These are phyloP conservation scores for Fusarium miscanthi DNA, from an alignment of 2,329 filamentous ascomycete species.

Conservation along the genomic window DNA sequence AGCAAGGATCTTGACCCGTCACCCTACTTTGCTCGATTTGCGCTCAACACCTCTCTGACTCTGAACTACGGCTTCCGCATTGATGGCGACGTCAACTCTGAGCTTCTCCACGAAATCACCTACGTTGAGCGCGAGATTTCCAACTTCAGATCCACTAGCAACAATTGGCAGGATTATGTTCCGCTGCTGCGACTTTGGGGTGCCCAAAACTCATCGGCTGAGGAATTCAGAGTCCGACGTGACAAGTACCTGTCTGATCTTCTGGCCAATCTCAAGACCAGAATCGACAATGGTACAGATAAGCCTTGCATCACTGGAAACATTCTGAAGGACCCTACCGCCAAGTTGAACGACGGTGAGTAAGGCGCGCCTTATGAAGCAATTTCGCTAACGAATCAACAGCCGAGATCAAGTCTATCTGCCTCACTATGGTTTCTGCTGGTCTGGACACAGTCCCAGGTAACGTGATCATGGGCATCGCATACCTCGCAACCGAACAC, in stretches of 20 bases:
- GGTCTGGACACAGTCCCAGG: conserved; percentile 85
- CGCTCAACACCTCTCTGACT: conserved; percentile 80
- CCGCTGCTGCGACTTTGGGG: conserved; percentile 75
- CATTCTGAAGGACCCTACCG: conserved; percentile 67
- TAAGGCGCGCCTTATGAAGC: rapidly evolving
- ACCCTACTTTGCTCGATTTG: conserved; percentile 79
- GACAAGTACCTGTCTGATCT: conserved; percentile 76
- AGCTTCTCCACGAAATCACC: conserved; percentile 77
- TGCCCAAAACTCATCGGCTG: conserved; percentile 69
- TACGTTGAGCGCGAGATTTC: conserved; percentile 80
- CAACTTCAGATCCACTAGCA: conserved; percentile 81
- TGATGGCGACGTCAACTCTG: conserved; percentile 73
- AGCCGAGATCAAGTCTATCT: conserved; percentile 84
- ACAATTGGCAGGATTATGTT: conserved; percentile 90
- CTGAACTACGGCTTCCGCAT: conserved; percentile 85
- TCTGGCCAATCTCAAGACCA: conserved; percentile 64
- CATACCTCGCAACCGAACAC: conserved; percentile 74
- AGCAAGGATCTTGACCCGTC: conserved; percentile 74
- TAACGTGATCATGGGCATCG: conserved; percentile 83
- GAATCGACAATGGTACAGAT: conserved; percentile 54
- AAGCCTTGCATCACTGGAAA: conserved; percentile 56
- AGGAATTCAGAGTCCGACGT: conserved; percentile 73
- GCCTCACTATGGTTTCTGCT: conserved; percentile 83
- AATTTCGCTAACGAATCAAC: background rate
- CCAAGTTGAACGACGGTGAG: conserved; percentile 52